Conservation (phyloP, 768 basidiomycete genomes). For the Sistotremastrum niveocremeum region DNA sequence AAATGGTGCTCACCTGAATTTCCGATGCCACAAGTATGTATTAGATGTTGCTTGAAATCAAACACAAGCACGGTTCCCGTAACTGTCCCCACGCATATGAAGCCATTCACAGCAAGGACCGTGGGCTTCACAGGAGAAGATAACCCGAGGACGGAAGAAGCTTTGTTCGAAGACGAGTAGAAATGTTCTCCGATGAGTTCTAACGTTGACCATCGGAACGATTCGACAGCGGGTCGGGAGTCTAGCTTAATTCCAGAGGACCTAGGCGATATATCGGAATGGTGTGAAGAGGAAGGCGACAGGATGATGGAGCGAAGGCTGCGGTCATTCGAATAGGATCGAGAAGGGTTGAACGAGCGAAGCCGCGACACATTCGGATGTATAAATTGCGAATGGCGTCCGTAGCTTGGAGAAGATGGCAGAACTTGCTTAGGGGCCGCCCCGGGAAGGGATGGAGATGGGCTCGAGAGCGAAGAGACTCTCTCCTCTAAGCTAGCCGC, state of each 20-base stretch:
- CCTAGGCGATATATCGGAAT: constrained; percentile 56
- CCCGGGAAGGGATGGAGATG: too few relatives aligned
- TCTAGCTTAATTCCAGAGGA: constrained; percentile 47
- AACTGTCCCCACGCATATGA: constrained; percentile 82
- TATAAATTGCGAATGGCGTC: constrained; percentile 31
- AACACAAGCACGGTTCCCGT: constrained; percentile 69
- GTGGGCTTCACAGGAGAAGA: constrained; percentile 45
- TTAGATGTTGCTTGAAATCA: constrained; percentile 80
- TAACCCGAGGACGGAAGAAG: constrained; percentile 42
- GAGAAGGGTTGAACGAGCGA: constrained; percentile 44
- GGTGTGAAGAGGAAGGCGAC: constrained; percentile 48
- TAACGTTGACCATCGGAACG: constrained; percentile 67
- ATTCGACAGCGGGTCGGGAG: constrained; percentile 26
- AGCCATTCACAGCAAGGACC: constrained; percentile 70
- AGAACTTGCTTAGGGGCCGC: neutral
- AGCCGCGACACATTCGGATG: constrained; percentile 71
- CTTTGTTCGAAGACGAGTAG: constrained; percentile 43
- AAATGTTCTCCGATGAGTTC: constrained; percentile 44
- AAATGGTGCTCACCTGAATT: constrained; percentile 33
- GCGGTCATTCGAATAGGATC: constrained; percentile 27
- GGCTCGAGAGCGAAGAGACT: neutral
- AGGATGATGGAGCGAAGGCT: constrained; percentile 29
- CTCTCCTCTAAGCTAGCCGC: constrained; percentile 1
- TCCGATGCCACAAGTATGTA: constrained; percentile 66
- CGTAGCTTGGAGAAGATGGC: constrained; percentile 2